phyloP scores from a whole-genome alignment of 129 eudicot genomes.

The Daucus carota region DNA sequence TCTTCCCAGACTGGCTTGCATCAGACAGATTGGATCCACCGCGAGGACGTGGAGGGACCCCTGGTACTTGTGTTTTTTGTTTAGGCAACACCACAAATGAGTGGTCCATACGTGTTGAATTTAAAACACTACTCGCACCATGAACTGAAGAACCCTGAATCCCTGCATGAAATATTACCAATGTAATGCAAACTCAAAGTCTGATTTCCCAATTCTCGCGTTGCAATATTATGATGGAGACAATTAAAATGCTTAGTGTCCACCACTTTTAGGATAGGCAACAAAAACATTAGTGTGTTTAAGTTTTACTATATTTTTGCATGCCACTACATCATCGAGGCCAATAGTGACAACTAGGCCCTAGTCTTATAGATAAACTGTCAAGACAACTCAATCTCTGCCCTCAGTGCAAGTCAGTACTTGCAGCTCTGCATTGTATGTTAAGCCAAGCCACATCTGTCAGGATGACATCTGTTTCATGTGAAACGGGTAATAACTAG shows the following conservation, averaged over 20 bases:
- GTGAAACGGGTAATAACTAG: too few species aligned
- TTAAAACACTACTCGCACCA: slow-evolving; percentile 69
- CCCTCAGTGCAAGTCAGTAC: neutral
- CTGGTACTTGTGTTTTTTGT: slow-evolving; percentile 60
- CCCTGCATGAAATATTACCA: slow-evolving; percentile 32
- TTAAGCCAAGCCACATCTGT: neutral
- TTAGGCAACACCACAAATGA: slow-evolving; percentile 92
- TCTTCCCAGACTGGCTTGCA: slow-evolving; percentile 49
- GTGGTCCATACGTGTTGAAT: slow-evolving; percentile 75
- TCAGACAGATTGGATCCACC: slow-evolving; percentile 43
- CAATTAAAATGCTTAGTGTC: neutral
- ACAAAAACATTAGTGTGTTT: neutral
- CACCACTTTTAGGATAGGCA: neutral
- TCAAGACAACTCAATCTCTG: neutral
- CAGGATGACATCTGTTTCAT: too few species aligned
- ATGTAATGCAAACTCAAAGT: neutral
- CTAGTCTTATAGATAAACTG: neutral
- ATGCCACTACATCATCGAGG: neutral
- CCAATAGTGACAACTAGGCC: neutral
- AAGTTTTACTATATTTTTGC: neutral
- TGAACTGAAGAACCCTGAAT: slow-evolving; percentile 73
- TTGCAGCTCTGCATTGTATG: neutral
- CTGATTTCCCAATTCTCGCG: neutral
- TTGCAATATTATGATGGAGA: neutral
- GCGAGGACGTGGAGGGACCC: slow-evolving; percentile 79